Evolutionary conservation across 352 stramenopile genomes (phyloP).

Genomic region (Phytophthora niederhauseri): DNA sequence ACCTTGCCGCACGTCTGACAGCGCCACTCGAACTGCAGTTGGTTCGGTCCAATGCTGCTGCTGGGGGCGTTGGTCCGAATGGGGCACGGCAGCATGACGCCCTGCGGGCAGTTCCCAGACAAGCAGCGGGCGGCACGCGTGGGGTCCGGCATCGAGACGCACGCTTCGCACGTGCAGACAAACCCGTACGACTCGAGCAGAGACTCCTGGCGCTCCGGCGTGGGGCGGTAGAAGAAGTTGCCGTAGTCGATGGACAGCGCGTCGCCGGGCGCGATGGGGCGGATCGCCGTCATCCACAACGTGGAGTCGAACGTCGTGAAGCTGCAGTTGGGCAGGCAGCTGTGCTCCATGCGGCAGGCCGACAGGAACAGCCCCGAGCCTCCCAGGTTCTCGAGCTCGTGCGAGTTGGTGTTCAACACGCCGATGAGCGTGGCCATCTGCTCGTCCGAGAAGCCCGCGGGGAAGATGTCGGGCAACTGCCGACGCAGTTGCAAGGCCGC

Average conservation of each 20-base stretch:
- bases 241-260: slow-evolving; percentile 80
- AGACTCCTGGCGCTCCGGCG: slow-evolving; percentile 56
- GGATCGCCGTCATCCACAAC: slow-evolving; percentile 82
- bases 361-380: slow-evolving; percentile 76
- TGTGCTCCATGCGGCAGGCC: slow-evolving; percentile 79
- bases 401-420: slow-evolving; percentile 77
- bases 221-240: slow-evolving; percentile 81
- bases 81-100: slow-evolving; percentile 57
- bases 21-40: slow-evolving; percentile 61
- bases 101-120: slow-evolving; percentile 35
- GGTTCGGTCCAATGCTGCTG: slow-evolving; percentile 32
- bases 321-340: slow-evolving; percentile 72
- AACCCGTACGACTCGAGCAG: slow-evolving; percentile 73
- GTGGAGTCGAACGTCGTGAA: slow-evolving; percentile 72
- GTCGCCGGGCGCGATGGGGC: slow-evolving; percentile 61
- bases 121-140: slow-evolving; percentile 65
- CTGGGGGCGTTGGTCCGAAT: slow-evolving; percentile 28
- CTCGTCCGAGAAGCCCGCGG: slow-evolving; percentile 53
- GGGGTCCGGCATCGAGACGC: slow-evolving; percentile 50
- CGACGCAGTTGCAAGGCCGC: slow-evolving; percentile 51
- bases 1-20: slow-evolving; percentile 53
- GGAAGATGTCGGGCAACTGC: slow-evolving; percentile 60
- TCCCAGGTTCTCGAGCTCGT: slow-evolving; percentile 76
- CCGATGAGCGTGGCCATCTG: slow-evolving; percentile 72
- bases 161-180: slow-evolving; percentile 65